Base-by-base conservation (phyloP, 2,329 filamentous ascomycete species). In the Fusarium mundagurra region DNA sequence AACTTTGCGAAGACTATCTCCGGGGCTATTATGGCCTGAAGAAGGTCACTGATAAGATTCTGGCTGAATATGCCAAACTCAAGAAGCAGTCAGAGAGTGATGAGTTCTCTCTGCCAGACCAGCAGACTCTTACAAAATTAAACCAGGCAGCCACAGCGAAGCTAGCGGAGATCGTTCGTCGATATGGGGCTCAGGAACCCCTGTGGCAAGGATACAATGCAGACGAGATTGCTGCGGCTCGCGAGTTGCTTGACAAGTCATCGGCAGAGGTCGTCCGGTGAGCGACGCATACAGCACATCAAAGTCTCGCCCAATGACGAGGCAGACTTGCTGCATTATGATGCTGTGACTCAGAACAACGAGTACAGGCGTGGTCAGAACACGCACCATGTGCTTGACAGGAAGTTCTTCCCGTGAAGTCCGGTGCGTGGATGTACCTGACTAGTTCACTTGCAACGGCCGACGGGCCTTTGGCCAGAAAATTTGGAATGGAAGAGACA, bases 11-110 rank as follows among this genome's bases (percentile, higher is more conserved):
- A 77, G 92, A 95, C 80, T 98, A 98, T 81, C 83, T 98, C 71
- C 91, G 96, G 70, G 96, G 95, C 3, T 97, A 95, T 82, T 98
- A 98, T 82, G 96, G 96, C 12, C 85, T 99, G 68, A 96, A 96
- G 81, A 82, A 95, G 82, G 84, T 85, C 22, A 87, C 88, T 14
- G 84, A 86, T 67, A 85, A 84, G 73, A 78, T 91, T 36, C 80
- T 92, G 50, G 82, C 80, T 18, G 84, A 85, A 14, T 73, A 81
- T 12, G 77, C 78, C 27, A 88, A 86, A 72, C 70, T 80, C 24
- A 83, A 85, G 61, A 88, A 86, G 73, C 84, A 85, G 66, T 78
- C 81, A 14, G 88, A 88, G 31, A 76, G 82, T 29, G 88, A 88
- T 31, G 86, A 84, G 18, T 85, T 90, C 64, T 77, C 87, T 5